Percentiles rank a stretch among this genome's conserved stretches.
Evolutionary conservation across 2,329 filamentous ascomycete species (phyloP).

Genomic region (Fusarium albosuccineum): DNA sequence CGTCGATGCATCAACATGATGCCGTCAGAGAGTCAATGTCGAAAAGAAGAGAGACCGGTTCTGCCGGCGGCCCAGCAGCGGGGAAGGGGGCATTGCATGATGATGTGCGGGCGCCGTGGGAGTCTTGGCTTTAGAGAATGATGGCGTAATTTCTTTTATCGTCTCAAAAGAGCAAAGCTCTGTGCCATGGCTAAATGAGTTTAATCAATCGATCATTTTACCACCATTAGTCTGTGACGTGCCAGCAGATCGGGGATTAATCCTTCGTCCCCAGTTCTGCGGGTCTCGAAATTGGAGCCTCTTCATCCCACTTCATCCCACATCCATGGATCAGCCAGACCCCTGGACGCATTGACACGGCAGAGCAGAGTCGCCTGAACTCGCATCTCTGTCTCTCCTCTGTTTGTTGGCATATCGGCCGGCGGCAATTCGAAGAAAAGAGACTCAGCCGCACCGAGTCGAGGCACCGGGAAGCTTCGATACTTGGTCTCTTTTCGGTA

Average conservation of each 20-base stretch:
- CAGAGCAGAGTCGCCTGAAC: neutral
- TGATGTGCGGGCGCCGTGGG: neutral
- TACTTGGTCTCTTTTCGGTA: conserved; percentile 30
- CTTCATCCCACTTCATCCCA: conserved; percentile 17
- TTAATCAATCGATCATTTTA: neutral
- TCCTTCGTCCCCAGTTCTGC: conserved; percentile 24
- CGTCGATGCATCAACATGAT: conserved; percentile 22
- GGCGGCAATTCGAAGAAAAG: conserved; percentile 6
- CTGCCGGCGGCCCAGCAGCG: conserved; percentile 14
- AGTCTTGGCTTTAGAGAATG: conserved; percentile 10
- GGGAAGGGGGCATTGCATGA: neutral
- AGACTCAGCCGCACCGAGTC: conserved; percentile 27
- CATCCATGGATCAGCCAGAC: conserved; percentile 22
- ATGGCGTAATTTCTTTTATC: conserved; percentile 33
- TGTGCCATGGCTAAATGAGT: conserved; percentile 1
- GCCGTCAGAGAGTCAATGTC: conserved; percentile 16
- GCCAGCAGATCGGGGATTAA: conserved; percentile 39
- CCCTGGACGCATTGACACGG: conserved; percentile 4
- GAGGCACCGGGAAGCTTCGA: conserved; percentile 34
- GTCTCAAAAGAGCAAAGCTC: neutral
- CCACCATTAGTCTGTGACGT: conserved; percentile 33
- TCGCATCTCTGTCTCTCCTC: neutral
- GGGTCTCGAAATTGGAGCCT: conserved; percentile 34
- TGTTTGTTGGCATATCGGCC: neutral
- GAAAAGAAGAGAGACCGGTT: conserved; percentile 14